Conservation (phyloP, 2,329 filamentous ascomycete species). For the Ceratocystis huliohia region DNA sequence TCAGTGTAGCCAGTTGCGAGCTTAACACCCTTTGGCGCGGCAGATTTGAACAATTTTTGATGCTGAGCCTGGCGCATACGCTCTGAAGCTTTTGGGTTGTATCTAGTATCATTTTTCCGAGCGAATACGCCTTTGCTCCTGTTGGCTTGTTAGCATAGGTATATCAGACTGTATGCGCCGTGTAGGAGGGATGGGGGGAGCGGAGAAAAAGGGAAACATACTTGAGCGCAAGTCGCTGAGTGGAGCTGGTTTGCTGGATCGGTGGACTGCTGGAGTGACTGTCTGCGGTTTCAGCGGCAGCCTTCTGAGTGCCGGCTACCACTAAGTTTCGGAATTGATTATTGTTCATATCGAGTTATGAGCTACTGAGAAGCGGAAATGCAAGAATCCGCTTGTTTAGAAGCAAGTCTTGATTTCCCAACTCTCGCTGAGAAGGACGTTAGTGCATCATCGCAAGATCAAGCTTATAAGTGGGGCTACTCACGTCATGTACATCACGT, state of each 20-base stretch:
- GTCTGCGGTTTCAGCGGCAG: slow-evolving; percentile 25
- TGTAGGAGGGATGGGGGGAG: not conserved
- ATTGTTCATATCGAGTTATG: slow-evolving; percentile 63
- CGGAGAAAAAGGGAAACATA: slow-evolving; percentile 33
- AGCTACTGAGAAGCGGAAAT: not conserved
- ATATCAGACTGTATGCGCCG: not conserved
- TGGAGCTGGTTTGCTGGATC: not conserved
- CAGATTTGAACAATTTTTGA: slow-evolving; percentile 63
- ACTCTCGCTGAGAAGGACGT: not conserved
- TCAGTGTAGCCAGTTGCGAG: slow-evolving; percentile 74
- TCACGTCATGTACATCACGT: slow-evolving; percentile 11
- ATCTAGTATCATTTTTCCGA: slow-evolving; percentile 30
- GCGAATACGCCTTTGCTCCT: slow-evolving; percentile 3
- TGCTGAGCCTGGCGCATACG: slow-evolving; percentile 44
- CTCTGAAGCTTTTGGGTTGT: slow-evolving; percentile 32
- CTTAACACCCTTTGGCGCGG: slow-evolving; percentile 70
- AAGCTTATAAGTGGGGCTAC: slow-evolving; percentile 11
- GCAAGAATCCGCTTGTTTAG: no score
- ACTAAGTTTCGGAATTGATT: slow-evolving; percentile 80
- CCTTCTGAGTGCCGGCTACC: slow-evolving; percentile 36
- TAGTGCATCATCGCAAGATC: not conserved
- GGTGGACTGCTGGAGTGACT: not conserved
- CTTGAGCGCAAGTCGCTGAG: slow-evolving; percentile 25
- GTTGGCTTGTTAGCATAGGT: not conserved
- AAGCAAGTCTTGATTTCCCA: no score